Conservation (phyloP, 768 basidiomycete species). For the Grammothele lineata region DNA sequence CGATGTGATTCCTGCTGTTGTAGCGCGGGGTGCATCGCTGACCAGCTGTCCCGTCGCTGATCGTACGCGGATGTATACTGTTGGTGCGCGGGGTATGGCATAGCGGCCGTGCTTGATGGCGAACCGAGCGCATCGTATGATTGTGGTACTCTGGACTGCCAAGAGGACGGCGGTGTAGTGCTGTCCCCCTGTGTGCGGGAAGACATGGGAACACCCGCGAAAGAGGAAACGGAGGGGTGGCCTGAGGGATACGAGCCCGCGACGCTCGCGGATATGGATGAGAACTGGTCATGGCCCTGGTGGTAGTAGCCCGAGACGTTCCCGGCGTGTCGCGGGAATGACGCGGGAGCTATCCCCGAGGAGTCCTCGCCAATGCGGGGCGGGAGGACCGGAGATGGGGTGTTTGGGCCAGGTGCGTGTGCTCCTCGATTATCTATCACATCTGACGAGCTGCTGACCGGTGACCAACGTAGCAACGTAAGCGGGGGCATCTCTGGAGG, state of each 20-base stretch:
- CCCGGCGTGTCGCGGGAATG: constrained; percentile 13
- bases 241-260: constrained; percentile 1
- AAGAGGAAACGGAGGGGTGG: constrained; percentile 5
- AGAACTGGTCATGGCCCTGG: constrained; percentile 7
- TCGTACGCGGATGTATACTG: constrained; percentile 13
- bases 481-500: no score
- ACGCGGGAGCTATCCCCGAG: constrained; percentile 18
- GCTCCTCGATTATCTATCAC: constrained; percentile 19
- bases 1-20: constrained; percentile 9
- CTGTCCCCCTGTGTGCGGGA: constrained; percentile 10
- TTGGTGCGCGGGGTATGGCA: constrained; percentile 6
- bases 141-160: constrained; percentile 1
- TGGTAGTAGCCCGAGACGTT: constrained; percentile 11
- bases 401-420: constrained; percentile 7
- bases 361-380: constrained; percentile 18
- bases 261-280: constrained; percentile 7
- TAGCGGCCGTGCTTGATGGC: constrained; percentile 3
- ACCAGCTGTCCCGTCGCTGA: constrained; percentile 14
- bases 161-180: constrained; percentile 8
- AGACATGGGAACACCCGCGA: constrained; percentile 3
- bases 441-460: constrained; percentile 23
- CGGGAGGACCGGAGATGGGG: constrained; percentile 3
- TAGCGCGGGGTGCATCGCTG: constrained; percentile 8
- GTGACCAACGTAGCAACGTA: no score
- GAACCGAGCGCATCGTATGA: constrained; percentile 8